Base-by-base conservation (phyloP, 2,329 filamentous ascomycete genomes). In the Talaromyces albobiverticillius region DNA sequence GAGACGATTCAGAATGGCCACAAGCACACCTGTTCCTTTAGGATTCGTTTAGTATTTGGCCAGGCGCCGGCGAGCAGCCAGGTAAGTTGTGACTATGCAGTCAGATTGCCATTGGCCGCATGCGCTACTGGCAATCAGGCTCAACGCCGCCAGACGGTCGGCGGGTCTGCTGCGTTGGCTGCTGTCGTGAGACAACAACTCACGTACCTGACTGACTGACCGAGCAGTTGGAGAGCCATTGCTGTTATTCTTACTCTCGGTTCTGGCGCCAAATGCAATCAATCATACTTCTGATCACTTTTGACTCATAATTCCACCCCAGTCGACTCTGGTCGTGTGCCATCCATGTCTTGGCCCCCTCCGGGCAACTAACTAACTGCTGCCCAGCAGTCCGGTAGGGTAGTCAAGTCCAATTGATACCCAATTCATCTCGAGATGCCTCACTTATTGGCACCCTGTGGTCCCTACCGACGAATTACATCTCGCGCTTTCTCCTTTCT, bases 351-450 rank as follows among this genome's bases (percentile, higher is more conserved):
- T 42, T 32, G 38, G 48, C 26, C 48, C 26, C 31, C 18, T 42
- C n/a, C n/a, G 2, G n/a, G 26, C 3, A 9, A 4, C 32, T 22
- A 45, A 20, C 46, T 22, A 11, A 9, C 48, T 55, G 53, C 47
- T 55, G 53, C 53, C 53, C 53, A 55, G 48, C 53, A 42, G 20
- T 55, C n/a, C n/a, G n/a, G n/a, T n/a, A n/a, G n/a, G n/a, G n/a
- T n/a, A n/a, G n/a, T n/a, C n/a, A n/a, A n/a, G n/a, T n/a, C 46
- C 40, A 31, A 26, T 55, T 55, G 53, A 47, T 55, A 55, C 53
- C 53, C 53, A 55, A 55, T 46, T 42, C 42, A 51, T 29, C 34
- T 40, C 47, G n/a, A 11, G 48, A 55, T 55, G 53, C 53, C 53
- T 55, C 53, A 55, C 53, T 55, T 51, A 42, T 53, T 51, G 48